A percentile compares a stretch with the other conserved stretches of the same genome.
Conservation (phyloP, 805 yeast species). For the Candida anglica region DNA sequence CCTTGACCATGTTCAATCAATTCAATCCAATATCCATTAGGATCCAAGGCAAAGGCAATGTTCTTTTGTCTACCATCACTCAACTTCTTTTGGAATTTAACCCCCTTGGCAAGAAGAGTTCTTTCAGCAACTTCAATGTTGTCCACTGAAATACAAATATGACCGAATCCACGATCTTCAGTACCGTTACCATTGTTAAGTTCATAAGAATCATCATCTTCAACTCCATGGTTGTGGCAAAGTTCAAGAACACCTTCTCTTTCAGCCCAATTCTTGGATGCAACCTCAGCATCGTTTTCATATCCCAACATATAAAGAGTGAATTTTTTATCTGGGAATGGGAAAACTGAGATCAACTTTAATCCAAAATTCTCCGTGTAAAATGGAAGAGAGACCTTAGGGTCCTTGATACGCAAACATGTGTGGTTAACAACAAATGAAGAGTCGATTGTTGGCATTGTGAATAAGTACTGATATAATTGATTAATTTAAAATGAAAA, state of each 20-base stretch:
- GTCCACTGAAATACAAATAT: conserved; percentile 83
- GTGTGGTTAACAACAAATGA: conserved; percentile 59
- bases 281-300: conserved; percentile 39
- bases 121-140: conserved; percentile 64
- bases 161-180: conserved; percentile 91
- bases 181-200: conserved; percentile 80
- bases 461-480: neutral
- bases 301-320: conserved; percentile 67
- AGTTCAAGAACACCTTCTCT: conserved; percentile 76
- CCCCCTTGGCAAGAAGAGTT: conserved; percentile 56
- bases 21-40: conserved; percentile 97
- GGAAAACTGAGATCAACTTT: conserved; percentile 50
- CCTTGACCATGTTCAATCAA: conserved; percentile 56
- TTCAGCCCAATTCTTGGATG: conserved; percentile 36
- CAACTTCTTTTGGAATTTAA: conserved; percentile 75
- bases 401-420: conserved; percentile 79
- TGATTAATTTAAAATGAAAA: conserved; percentile 1
- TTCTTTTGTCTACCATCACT: conserved; percentile 88
- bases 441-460: conserved; percentile 28
- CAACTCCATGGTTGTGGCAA: conserved; percentile 75
- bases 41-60: conserved; percentile 93
- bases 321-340: conserved; percentile 53
- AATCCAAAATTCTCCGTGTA: conserved; percentile 75
- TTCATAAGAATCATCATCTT: conserved; percentile 50
- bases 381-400: conserved; percentile 66